phyloP scores from a whole-genome alignment of 2,329 filamentous ascomycete species.

The Cordyceps fumosorosea region DNA sequence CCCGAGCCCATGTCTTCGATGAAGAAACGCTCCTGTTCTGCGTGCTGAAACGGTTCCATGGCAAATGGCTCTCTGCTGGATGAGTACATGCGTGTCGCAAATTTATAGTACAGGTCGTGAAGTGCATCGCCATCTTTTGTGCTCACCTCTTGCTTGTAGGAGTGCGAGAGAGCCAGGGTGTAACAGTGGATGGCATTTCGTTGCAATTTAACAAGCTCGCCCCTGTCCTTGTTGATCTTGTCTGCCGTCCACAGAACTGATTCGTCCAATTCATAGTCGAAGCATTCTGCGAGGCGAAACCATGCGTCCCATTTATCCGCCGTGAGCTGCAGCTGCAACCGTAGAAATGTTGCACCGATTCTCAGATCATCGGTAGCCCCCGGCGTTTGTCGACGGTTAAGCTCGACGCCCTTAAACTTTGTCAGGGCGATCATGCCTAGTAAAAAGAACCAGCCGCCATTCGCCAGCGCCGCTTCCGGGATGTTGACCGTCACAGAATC shows the following conservation, averaged over 20 bases:
- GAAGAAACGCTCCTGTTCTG: conserved; percentile 51
- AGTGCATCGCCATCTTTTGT: conserved; percentile 45
- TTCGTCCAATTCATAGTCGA: conserved; percentile 83
- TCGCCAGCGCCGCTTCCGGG: conserved; percentile 64
- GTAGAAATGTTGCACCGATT: conserved; percentile 71
- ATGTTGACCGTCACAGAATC: conserved; percentile 64
- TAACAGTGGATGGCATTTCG: conserved; percentile 79
- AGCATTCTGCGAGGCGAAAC: conserved; percentile 82
- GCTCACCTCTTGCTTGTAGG: conserved; percentile 37
- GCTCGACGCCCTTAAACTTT: conserved; percentile 67
- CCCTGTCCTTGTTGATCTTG: conserved; percentile 78
- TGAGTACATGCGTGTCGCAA: conserved; percentile 55
- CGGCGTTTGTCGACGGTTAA: conserved; percentile 67
- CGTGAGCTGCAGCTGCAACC: conserved; percentile 76
- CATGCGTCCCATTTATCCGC: conserved; percentile 82
- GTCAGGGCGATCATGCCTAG: conserved; percentile 82
- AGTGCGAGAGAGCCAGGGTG: conserved; percentile 52
- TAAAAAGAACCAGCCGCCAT: conserved; percentile 86
- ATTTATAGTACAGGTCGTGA: conserved; percentile 53
- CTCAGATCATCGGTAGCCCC: conserved; percentile 79
- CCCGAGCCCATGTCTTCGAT: conserved; percentile 44
- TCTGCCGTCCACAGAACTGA: conserved; percentile 83
- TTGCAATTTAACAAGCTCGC: conserved; percentile 68
- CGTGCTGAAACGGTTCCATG: conserved; percentile 54
- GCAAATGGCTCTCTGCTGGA: conserved; percentile 56